These are phyloP conservation scores for Lichenothelia convexa DNA, from an alignment of 495 filamentous ascomycete species.

Conservation along the genomic window DNA sequence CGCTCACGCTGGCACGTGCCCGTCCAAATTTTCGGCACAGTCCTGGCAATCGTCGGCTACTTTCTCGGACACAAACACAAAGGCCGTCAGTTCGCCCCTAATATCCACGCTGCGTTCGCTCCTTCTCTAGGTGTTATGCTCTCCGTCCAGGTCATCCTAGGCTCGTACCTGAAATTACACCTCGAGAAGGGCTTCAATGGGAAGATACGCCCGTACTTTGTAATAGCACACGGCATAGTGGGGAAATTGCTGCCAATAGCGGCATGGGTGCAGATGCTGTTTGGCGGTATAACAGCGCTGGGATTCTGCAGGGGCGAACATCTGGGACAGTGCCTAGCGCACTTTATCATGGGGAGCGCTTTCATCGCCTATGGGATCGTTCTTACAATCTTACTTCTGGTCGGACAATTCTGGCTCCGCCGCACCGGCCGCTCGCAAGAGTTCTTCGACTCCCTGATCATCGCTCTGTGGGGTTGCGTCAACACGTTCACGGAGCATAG, in stretches of 20 bases:
- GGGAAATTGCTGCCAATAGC: constrained; percentile 77
- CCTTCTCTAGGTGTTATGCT: constrained; percentile 63
- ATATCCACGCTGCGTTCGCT: constrained; percentile 70
- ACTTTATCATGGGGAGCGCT: constrained; percentile 96
- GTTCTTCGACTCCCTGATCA: constrained; percentile 87
- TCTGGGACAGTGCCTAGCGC: constrained; percentile 79
- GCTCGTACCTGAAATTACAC: constrained; percentile 78
- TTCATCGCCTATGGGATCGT: constrained; percentile 90
- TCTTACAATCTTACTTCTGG: constrained; percentile 68
- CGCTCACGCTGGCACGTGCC: constrained; percentile 92
- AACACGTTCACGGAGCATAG: constrained; percentile 97
- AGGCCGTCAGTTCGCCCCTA: constrained; percentile 69
- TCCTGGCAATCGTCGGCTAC: constrained; percentile 65
- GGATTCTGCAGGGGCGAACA: constrained; percentile 94
- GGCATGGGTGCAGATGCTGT: constrained; percentile 89
- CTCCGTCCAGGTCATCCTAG: constrained; percentile 55
- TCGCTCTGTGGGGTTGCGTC: constrained; percentile 85
- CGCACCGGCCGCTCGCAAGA: constrained; percentile 80
- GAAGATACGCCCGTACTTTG: constrained; percentile 51
- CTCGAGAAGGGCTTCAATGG: constrained; percentile 67
- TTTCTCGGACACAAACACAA: constrained; percentile 82
- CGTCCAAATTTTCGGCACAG: constrained; percentile 54
- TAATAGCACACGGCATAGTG: constrained; percentile 57
- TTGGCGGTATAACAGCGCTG: constrained; percentile 81
- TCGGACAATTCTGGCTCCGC: constrained; percentile 74